Evolutionary conservation across 208 protist genomes (phyloP).

Genomic region (Leishmania lainsoni): DNA sequence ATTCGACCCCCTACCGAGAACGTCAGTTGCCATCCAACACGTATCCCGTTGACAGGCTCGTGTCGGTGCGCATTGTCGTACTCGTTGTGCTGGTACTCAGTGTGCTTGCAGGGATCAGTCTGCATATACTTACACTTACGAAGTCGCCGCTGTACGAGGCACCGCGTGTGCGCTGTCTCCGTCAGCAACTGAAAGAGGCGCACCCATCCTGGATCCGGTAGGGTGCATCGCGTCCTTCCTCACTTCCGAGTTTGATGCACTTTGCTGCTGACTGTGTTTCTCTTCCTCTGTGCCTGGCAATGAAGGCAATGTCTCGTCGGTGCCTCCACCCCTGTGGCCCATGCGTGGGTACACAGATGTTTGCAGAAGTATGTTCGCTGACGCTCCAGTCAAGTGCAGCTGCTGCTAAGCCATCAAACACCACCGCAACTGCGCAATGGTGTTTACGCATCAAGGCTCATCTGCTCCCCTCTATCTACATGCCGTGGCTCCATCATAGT

Average conservation of each 20-base stretch:
- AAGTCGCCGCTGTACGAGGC: constrained; percentile 61
- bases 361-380: not conserved
- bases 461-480: not conserved
- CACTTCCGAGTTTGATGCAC: not conserved
- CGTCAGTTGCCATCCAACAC: constrained; percentile 40
- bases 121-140: constrained; percentile 43
- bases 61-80: constrained; percentile 64
- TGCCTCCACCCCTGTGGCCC: not conserved
- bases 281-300: not conserved
- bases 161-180: constrained; percentile 73
- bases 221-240: constrained; percentile 1
- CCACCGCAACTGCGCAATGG: not conserved
- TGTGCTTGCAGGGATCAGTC: constrained; percentile 46
- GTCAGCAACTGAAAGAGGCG: constrained; percentile 74
- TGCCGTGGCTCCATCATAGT: not conserved
- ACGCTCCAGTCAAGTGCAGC: not conserved
- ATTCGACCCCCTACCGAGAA: constrained; percentile 49
- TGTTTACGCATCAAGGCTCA: not conserved
- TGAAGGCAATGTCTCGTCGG: not conserved
- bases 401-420: not conserved
- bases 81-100: constrained; percentile 50
- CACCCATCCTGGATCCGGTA: constrained; percentile 84
- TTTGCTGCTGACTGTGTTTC: not conserved
- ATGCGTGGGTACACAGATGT: not conserved
- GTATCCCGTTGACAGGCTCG: constrained; percentile 59